These are phyloP conservation scores for Xanthoconium separans DNA, from an alignment of 1,284 basidiomycete species.

Conservation along the genomic window DNA sequence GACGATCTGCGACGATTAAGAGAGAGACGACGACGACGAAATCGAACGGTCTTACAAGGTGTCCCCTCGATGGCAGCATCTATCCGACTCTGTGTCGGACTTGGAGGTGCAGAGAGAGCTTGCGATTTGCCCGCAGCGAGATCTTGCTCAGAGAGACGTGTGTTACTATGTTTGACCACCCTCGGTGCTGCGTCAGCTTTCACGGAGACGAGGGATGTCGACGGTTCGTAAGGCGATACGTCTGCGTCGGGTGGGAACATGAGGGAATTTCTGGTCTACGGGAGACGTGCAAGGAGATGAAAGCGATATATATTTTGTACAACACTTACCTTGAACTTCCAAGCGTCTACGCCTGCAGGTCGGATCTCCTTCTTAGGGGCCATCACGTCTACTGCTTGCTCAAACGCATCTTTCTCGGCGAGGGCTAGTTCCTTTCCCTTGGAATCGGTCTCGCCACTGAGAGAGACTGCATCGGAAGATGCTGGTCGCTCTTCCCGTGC, in stretches of 20 bases:
- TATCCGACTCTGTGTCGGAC: conserved; percentile 85
- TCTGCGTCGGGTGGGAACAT: conserved; percentile 94
- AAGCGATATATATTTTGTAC: neutral
- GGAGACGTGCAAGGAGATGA: conserved; percentile 3
- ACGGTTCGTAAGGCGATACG: conserved; percentile 68
- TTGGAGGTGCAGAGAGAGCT: conserved; percentile 66
- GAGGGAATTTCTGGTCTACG: conserved; percentile 82
- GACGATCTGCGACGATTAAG: conserved; percentile 46
- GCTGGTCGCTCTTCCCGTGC: conserved; percentile 32
- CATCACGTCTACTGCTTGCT: conserved; percentile 61
- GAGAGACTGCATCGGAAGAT: conserved; percentile 27
- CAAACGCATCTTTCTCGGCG: conserved; percentile 23
- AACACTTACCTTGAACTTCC: conserved; percentile 79
- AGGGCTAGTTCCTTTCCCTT: conserved; percentile 26
- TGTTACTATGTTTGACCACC: conserved; percentile 74
- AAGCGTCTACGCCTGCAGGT: conserved; percentile 70
- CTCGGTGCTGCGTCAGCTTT: conserved; percentile 53
- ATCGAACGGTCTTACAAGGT: conserved; percentile 51
- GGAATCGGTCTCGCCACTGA: conserved; percentile 29
- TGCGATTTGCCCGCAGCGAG: conserved; percentile 40
- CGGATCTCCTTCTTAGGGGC: conserved; percentile 72
- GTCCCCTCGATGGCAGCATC: conserved; percentile 86
- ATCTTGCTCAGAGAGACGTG: conserved; percentile 72
- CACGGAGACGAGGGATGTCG: conserved; percentile 30
- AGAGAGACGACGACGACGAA: neutral